Percentiles rank a stretch among this genome's conserved stretches.
phyloP scores from a whole-genome alignment of 305 asterid species.

The Euphrasia arctica region DNA sequence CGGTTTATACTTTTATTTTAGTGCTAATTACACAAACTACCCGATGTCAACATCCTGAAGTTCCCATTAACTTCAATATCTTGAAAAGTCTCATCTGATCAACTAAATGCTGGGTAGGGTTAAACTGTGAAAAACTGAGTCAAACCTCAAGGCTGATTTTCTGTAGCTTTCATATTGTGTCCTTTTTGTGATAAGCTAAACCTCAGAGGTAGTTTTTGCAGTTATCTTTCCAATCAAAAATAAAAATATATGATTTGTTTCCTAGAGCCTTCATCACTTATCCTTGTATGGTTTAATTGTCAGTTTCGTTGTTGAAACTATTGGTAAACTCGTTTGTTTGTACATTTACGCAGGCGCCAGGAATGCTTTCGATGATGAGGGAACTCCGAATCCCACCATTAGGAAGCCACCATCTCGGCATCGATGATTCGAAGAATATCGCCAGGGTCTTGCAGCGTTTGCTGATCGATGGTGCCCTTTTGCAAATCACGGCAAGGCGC shows the following conservation, averaged over 20 bases:
- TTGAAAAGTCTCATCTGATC: no score
- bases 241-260: background rate
- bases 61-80: constrained; percentile 1
- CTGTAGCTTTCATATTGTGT: background rate
- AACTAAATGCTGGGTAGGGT: no score
- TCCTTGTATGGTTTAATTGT: background rate
- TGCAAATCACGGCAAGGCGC: constrained; percentile 79
- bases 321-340: constrained; percentile 7
- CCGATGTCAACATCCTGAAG: no score
- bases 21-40: no score
- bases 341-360: constrained; percentile 64
- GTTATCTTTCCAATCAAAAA: no score
- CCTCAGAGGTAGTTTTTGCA: background rate
- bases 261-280: background rate
- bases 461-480: constrained; percentile 79
- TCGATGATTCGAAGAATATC: constrained; percentile 84
- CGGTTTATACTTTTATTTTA: background rate
- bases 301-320: background rate
- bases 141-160: background rate
- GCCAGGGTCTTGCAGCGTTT: constrained; percentile 70
- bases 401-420: constrained; percentile 97
- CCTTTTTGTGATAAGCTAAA: background rate
- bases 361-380: constrained; percentile 94
- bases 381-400: constrained; percentile 48
- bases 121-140: background rate